These are phyloP conservation scores for Priceomyces medius DNA, from an alignment of 805 yeast genomes.

Conservation along the genomic window DNA sequence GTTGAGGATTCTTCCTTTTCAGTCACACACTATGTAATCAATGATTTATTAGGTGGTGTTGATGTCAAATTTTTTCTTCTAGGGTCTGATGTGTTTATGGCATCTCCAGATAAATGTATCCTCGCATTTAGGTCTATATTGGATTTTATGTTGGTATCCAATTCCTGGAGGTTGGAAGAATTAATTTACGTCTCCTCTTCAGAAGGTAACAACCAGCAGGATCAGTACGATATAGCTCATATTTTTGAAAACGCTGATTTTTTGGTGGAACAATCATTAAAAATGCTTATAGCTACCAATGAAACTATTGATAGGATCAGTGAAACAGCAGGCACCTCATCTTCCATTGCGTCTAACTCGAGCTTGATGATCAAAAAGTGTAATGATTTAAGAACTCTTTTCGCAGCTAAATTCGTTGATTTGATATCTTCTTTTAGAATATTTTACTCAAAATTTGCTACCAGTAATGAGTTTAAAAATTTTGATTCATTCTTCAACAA, in stretches of 20 bases:
- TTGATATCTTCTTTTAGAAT: constrained; percentile 30
- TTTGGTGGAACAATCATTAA: constrained; percentile 14
- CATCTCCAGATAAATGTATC: constrained; percentile 9
- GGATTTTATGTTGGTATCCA: constrained; percentile 24
- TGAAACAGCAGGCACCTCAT: constrained; percentile 5
- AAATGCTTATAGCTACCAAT: constrained; percentile 11
- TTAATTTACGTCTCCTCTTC: constrained; percentile 21
- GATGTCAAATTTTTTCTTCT: not conserved
- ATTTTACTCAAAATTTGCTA: constrained; percentile 30
- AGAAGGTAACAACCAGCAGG: constrained; percentile 19
- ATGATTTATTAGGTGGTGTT: not conserved
- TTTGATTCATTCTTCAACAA: constrained; percentile 34
- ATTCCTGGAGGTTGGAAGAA: constrained; percentile 37
- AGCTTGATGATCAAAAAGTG: constrained; percentile 18
- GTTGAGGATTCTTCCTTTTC: constrained; percentile 9
- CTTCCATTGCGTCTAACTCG: constrained; percentile 3
- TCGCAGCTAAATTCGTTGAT: constrained; percentile 31
- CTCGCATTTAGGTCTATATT: constrained; percentile 18
- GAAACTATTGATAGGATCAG: constrained; percentile 1
- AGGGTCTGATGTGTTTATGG: not conserved
- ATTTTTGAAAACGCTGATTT: constrained; percentile 20
- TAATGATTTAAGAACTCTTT: constrained; percentile 21
- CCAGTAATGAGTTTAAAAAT: constrained; percentile 25
- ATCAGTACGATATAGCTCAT: constrained; percentile 21
- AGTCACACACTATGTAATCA: not conserved